Evolutionary conservation across 2,329 filamentous ascomycete genomes (phyloP).

Genomic region (Scytalidium lignicola): DNA sequence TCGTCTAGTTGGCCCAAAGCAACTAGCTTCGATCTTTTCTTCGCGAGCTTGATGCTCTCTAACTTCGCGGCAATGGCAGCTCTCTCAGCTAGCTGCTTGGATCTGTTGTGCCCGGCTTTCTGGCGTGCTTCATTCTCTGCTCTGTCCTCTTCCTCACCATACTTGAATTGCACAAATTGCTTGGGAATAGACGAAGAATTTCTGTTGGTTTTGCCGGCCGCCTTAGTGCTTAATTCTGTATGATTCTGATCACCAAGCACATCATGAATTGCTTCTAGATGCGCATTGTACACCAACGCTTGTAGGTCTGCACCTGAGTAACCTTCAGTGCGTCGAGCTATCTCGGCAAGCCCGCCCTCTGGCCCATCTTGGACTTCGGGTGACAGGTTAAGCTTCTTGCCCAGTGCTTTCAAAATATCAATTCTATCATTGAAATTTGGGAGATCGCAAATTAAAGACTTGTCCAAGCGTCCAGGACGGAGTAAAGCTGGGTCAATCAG

Average conservation of each 20-base stretch:
- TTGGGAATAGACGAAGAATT: slow-evolving; percentile 28
- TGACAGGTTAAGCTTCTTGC: slow-evolving; percentile 70
- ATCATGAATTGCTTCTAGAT: slow-evolving; percentile 95
- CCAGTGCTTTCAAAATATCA: slow-evolving; percentile 84
- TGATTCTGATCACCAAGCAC: slow-evolving; percentile 63
- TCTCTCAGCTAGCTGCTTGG: slow-evolving; percentile 63
- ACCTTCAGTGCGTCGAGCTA: slow-evolving; percentile 76
- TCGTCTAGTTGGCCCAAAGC: slow-evolving; percentile 18
- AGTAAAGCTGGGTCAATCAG: slow-evolving; percentile 92
- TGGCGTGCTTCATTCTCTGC: slow-evolving; percentile 32
- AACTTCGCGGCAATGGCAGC: slow-evolving; percentile 78
- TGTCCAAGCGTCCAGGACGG: slow-evolving; percentile 87
- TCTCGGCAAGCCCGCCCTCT: slow-evolving; percentile 57
- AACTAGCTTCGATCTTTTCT: slow-evolving; percentile 36
- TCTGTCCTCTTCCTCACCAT: slow-evolving; percentile 56
- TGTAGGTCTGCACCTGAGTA: slow-evolving; percentile 94
- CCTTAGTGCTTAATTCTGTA: slow-evolving; percentile 23
- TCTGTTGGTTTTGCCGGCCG: slow-evolving; percentile 16
- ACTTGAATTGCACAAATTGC: slow-evolving; percentile 79
- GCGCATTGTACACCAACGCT: slow-evolving; percentile 91
- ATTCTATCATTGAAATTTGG: slow-evolving; percentile 73
- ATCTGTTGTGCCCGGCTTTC: slow-evolving; percentile 43
- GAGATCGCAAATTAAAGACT: slow-evolving; percentile 87
- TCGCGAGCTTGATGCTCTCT: slow-evolving; percentile 67
- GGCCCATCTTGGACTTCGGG: slow-evolving; percentile 53